Conservation (phyloP, 129 eudicot genomes). For the Rutidosis leptorrhynchoides region DNA sequence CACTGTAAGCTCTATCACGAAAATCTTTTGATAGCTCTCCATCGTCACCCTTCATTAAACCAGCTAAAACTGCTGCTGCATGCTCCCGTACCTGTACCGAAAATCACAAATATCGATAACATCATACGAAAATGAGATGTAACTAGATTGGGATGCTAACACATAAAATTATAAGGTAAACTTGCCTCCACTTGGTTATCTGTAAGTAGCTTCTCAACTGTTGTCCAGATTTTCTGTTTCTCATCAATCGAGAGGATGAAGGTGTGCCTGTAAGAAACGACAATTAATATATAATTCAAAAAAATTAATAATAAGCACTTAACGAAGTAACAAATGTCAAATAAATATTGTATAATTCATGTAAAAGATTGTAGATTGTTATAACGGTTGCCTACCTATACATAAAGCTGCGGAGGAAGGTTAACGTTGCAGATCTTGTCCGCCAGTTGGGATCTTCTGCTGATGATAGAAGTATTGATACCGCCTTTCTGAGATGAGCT, state of each 20-base stretch:
- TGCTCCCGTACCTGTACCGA: constrained; percentile 88
- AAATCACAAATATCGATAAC: constrained; percentile 5
- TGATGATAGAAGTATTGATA: constrained; percentile 60
- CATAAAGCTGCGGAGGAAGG: constrained; percentile 88
- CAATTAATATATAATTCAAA: background rate
- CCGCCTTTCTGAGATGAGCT: constrained; percentile 67
- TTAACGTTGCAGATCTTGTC: constrained; percentile 89
- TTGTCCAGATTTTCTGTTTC: constrained; percentile 74
- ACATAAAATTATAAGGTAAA: background rate
- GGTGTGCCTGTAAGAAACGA: constrained; percentile 57
- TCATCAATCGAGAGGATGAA: constrained; percentile 62
- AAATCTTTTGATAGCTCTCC: constrained; percentile 65
- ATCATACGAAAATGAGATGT: background rate
- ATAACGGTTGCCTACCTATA: constrained; percentile 48
- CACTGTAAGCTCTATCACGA: constrained; percentile 75
- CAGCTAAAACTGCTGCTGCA: constrained; percentile 98
- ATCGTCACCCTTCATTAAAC: constrained; percentile 94
- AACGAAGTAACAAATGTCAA: background rate
- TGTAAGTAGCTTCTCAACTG: constrained; percentile 77
- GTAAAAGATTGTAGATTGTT: background rate
- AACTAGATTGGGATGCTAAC: background rate
- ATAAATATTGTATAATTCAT: background rate
- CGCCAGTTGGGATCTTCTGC: constrained; percentile 96
- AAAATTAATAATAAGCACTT: background rate
- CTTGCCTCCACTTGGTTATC: constrained; percentile 95